phyloP scores from a whole-genome alignment of 257 asterid genomes.

The Verbena officinalis region DNA sequence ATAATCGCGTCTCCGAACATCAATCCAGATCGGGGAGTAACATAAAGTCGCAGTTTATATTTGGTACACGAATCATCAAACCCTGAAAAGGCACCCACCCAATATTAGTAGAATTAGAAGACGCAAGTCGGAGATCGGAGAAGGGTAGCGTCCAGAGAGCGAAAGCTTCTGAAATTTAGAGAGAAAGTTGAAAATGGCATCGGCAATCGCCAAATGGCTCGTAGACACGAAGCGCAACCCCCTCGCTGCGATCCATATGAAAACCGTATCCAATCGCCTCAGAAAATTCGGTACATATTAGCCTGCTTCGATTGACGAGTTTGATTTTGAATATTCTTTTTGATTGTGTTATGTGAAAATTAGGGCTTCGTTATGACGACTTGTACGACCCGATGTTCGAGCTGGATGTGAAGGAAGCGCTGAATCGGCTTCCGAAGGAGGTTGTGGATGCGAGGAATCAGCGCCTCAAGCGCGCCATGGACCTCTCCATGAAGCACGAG shows the following conservation, averaged over 20 bases:
- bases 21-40: not conserved
- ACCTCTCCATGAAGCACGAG: conserved; percentile 88
- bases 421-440: conserved; percentile 81
- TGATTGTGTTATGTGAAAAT: conserved; percentile 18
- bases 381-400: conserved; percentile 80
- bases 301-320: conserved; percentile 4
- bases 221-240: conserved; percentile 81
- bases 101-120: not conserved
- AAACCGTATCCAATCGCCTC: conserved; percentile 56
- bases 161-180: conserved; percentile 12
- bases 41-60: not conserved
- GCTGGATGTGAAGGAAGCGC: conserved; percentile 87
- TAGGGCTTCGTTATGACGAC: conserved; percentile 90
- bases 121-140: not conserved
- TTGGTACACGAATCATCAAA: not conserved
- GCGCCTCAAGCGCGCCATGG: conserved; percentile 88
- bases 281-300: conserved; percentile 56
- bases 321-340: not conserved
- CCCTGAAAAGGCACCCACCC: not conserved
- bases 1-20: not conserved
- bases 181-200: conserved; percentile 44
- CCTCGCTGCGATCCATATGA: conserved; percentile 75
- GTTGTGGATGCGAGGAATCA: conserved; percentile 86
- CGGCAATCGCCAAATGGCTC: conserved; percentile 60
- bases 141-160: not conserved